Evolutionary conservation across 192 early-diverging fungal species (phyloP).

Genomic region (Linnemannia exigua): DNA sequence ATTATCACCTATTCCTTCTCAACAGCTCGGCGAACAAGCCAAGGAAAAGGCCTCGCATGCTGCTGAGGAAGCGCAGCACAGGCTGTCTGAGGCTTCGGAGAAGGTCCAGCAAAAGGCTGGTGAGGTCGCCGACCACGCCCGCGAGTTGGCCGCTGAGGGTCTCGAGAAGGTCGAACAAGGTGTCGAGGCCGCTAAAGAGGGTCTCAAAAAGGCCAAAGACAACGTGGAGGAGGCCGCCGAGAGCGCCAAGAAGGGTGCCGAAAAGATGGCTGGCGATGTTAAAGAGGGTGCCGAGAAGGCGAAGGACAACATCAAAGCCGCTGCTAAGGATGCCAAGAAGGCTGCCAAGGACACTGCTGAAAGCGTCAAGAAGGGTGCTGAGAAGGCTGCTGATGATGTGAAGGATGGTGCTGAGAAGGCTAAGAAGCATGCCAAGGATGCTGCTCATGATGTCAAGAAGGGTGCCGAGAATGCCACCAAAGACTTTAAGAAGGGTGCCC

Average conservation of each 20-base stretch:
- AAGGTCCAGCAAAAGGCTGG: conserved; percentile 36
- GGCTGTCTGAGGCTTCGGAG: conserved; percentile 14
- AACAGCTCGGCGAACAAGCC: conserved; percentile 45
- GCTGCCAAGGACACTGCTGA: conserved; percentile 16
- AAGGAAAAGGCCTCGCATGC: conserved; percentile 27
- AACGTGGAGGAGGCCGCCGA: conserved; percentile 10
- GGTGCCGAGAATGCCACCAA: conserved; percentile 16
- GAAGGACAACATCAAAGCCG: conserved; percentile 20
- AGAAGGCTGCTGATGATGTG: conserved; percentile 12
- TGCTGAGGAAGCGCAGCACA: conserved; percentile 23
- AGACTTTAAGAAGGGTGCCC: conserved; percentile 22
- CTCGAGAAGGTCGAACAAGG: conserved; percentile 41
- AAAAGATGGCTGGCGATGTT: conserved; percentile 5
- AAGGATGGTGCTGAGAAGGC: conserved; percentile 6
- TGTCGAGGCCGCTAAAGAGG: conserved; percentile 13
- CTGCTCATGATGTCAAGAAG: conserved; percentile 7
- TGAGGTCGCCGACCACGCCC: conserved; percentile 38
- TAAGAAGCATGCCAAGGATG: not conserved
- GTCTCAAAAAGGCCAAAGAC: conserved; percentile 17
- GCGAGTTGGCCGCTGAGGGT: conserved; percentile 36
- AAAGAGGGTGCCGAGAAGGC: conserved; percentile 20
- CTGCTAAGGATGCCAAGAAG: conserved; percentile 25
- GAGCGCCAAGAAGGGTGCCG: conserved; percentile 7
- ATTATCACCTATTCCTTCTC: not conserved
- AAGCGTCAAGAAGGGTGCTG: conserved; percentile 13